Evolutionary conservation across 768 basidiomycete genomes (phyloP), one percentile per base, ranked within the genome.

Genomic region (Tubosaeta sp.): DNA sequence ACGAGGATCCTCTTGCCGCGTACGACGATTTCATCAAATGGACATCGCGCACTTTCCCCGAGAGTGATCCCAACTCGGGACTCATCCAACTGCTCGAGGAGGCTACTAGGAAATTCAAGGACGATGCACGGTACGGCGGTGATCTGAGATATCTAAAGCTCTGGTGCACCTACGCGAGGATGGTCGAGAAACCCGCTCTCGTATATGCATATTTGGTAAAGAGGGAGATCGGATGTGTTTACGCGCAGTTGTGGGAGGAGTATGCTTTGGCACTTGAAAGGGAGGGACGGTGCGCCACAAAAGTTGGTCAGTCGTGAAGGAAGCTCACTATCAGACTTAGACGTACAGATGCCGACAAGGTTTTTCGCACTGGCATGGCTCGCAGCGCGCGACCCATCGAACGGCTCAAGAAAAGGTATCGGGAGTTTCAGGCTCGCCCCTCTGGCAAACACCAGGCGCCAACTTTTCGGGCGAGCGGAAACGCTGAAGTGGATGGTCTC

Each of bases 141-240:
- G 94, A 98, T 73, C 71, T 92, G 45, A 80, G 95, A 36, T 96
- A 97, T 70, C 76, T 97, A 44, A 90, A 92, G 65, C 68, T 97
- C 18, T 99, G 96, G 96, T 80, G 85, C 19, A 76, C 87, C 44
- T 94, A 95, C 66, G 87, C 94, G 10, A 81, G 81, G 48, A 80
- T 87, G 61, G 81, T 91, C 48, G 86, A 93, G 59, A 79, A 81
- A 59, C 74, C 85, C 4, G 75, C 78, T 16, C 78, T 78, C 31
- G 79, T 84, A 30, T 97, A 90, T 70, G 79, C 81, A 24, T 85
- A 83, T 67, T 69, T 94, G 46, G 69, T 89, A 57, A 80, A 81
- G 48, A 83, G 78, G 53, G 84, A 83, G 38, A 85, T 94, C 61
- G 92, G 90, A 10, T 84, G 79, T 24, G 77, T 79, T 2, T 89